A percentile compares a stretch with the other conserved stretches of the same genome.
Conservation (phyloP, 352 stramenopile species). For the Globisporangium acanthophoron region DNA sequence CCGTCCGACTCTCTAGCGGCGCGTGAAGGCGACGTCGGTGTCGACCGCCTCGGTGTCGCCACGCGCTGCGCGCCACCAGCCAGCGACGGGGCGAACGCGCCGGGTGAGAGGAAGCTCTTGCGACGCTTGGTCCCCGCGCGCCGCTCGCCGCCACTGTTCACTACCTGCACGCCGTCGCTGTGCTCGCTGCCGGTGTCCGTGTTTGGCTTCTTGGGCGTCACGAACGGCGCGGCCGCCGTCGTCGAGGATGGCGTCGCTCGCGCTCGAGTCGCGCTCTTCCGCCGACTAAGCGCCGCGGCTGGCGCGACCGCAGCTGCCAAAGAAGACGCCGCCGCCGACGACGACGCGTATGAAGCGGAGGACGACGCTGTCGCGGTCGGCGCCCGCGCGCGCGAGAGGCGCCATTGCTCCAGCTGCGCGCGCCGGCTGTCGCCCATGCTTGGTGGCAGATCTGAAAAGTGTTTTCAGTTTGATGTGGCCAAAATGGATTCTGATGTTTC, state of each 20-base stretch:
- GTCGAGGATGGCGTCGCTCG: not conserved
- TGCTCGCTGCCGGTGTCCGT: not conserved
- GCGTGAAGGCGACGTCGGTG: not conserved
- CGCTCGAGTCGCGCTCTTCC: not conserved
- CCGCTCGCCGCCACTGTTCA: not conserved
- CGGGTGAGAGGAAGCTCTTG: slow-evolving; percentile 50
- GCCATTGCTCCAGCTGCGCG: slow-evolving; percentile 64
- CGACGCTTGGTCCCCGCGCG: slow-evolving; percentile 35
- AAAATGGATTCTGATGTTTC: no score
- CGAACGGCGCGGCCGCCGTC: not conserved
- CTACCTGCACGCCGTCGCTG: not conserved
- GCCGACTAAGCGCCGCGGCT: not conserved
- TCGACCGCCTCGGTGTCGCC: slow-evolving; percentile 34
- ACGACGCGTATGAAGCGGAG: not conserved
- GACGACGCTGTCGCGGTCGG: not conserved
- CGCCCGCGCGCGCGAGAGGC: slow-evolving; percentile 27
- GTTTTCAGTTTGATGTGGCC: no score
- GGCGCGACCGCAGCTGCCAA: not conserved
- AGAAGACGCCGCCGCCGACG: not conserved
- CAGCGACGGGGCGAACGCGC: slow-evolving; percentile 33
- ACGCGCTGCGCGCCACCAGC: slow-evolving; percentile 54
- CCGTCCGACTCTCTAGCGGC: slow-evolving; percentile 9
- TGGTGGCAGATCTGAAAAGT: no score
- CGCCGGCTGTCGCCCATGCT: slow-evolving; percentile 50
- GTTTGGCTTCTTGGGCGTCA: slow-evolving; percentile 5